Evolutionary conservation across 208 protist species (phyloP).

Genomic region (Acanthamoeba polyphaga): DNA sequence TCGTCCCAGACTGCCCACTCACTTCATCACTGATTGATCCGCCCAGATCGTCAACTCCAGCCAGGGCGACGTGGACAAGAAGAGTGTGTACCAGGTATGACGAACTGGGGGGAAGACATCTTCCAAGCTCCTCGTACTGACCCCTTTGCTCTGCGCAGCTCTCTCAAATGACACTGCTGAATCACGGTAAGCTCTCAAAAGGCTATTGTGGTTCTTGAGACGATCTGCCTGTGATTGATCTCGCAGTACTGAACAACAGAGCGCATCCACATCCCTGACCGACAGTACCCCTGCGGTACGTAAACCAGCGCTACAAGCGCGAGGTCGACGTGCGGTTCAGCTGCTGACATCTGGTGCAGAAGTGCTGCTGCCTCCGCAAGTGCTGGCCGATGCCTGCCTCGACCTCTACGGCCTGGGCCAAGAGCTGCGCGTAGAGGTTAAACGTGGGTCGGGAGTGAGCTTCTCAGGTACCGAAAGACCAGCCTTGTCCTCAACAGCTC

Average conservation of each 20-base stretch:
- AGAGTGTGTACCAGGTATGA: constrained; percentile 8
- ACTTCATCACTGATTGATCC: not conserved
- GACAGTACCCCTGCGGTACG: constrained; percentile 30
- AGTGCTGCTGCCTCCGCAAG: not conserved
- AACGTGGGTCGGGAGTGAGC: not conserved
- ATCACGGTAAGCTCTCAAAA: not conserved
- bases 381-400: constrained; percentile 10
- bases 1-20: not conserved
- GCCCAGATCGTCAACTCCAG: not conserved
- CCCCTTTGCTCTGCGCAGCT: not conserved
- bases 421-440: constrained; percentile 17
- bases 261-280: constrained; percentile 42
- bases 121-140: not conserved
- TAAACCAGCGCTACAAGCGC: not conserved
- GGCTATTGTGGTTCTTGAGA: not conserved
- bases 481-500: not conserved
- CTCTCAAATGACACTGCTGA: not conserved
- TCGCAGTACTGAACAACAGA: not conserved
- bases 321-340: not conserved
- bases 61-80: constrained; percentile 31
- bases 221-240: too few species aligned
- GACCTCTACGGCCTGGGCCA: constrained; percentile 3
- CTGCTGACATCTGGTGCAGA: not conserved
- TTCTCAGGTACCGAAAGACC: not conserved
- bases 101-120: too few species aligned